Conservation (phyloP, 768 basidiomycete genomes). For the Calocera cornea region DNA sequence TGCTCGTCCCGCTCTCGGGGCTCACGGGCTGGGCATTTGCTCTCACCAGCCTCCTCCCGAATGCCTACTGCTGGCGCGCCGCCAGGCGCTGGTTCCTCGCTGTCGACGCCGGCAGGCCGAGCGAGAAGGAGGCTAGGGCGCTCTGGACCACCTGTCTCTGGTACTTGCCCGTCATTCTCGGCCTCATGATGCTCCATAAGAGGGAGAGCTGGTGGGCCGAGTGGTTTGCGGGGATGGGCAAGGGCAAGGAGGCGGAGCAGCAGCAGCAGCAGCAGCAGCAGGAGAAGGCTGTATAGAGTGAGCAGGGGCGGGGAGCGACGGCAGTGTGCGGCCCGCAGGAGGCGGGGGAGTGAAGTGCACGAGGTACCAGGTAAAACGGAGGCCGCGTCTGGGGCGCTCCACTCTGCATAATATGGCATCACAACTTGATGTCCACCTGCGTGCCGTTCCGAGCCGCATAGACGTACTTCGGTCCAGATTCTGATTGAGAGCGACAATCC, state of each 20-base stretch:
- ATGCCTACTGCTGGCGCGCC: constrained; percentile 49
- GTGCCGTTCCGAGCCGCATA: no score
- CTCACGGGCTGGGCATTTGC: constrained; percentile 88
- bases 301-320: neutral
- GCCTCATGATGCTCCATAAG: constrained; percentile 92
- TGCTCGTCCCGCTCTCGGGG: constrained; percentile 77
- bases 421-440: no score
- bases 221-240: neutral
- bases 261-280: neutral
- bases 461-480: no score
- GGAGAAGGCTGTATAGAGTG: neutral
- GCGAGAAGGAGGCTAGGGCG: constrained; percentile 59
- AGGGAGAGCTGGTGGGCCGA: constrained; percentile 59
- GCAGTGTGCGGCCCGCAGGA: neutral
- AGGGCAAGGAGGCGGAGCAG: neutral
- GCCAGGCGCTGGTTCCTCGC: constrained; percentile 35
- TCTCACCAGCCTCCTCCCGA: constrained; percentile 59
- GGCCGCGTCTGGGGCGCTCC: no score
- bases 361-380: neutral
- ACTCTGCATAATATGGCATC: neutral
- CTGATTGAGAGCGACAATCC: no score
- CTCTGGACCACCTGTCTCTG: constrained; percentile 74
- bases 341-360: neutral
- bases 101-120: neutral
- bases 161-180: constrained; percentile 81